Evolutionary conservation across 495 filamentous ascomycete genomes (phyloP).

Genomic region (Aspergillus olivimuriae): DNA sequence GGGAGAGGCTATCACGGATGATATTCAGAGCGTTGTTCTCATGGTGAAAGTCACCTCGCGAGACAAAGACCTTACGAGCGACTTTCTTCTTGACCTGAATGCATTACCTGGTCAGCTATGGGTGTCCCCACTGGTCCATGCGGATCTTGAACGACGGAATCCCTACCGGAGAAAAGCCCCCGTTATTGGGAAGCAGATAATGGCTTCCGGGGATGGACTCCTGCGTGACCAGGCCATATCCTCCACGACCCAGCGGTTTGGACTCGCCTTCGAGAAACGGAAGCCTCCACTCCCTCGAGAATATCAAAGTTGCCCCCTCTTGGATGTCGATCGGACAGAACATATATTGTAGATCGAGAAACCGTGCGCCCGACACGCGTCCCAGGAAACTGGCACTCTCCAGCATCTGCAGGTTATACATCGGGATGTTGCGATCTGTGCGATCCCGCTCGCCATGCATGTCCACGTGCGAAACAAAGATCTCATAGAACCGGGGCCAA

Average conservation of each 20-base stretch:
- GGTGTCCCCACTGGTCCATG: neutral
- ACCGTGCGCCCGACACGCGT: neutral
- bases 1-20: conserved; percentile 1
- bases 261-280: conserved; percentile 7
- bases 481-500: conserved; percentile 4
- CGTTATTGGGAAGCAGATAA: neutral
- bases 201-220: conserved; percentile 7
- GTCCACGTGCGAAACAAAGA: conserved; percentile 4
- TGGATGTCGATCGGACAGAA: conserved; percentile 12
- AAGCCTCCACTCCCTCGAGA: conserved; percentile 9
- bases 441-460: neutral
- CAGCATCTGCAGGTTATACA: neutral
- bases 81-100: conserved; percentile 3
- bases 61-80: conserved; percentile 4
- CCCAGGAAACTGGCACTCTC: conserved; percentile 2
- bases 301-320: conserved; percentile 3
- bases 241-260: neutral
- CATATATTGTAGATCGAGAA: conserved; percentile 2
- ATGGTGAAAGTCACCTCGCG: neutral
- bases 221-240: conserved; percentile 10
- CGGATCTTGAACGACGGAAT: neutral
- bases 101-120: too few relatives aligned
- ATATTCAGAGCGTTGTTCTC: conserved; percentile 4
- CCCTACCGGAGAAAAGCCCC: neutral
- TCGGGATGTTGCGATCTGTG: conserved; percentile 2